Percentiles rank a stretch among this genome's conserved stretches.
These are phyloP conservation scores for Leishmania tropica DNA, from an alignment of 208 protist species.

Conservation along the genomic window DNA sequence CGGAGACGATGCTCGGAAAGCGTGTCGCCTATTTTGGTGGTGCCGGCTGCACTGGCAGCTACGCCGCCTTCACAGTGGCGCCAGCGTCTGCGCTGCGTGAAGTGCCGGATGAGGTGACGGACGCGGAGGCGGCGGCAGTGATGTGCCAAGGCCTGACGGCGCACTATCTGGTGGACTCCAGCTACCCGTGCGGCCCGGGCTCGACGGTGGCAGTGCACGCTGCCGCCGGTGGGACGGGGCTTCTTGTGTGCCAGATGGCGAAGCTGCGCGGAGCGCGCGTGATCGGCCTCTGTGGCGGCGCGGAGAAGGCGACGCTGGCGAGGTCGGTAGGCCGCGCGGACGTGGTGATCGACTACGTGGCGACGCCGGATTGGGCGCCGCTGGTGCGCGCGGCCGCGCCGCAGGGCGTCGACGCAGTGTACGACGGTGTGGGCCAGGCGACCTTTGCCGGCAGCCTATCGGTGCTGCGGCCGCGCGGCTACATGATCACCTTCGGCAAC, in stretches of 20 bases:
- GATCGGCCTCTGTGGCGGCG: conserved; percentile 82
- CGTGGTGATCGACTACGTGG: conserved; percentile 76
- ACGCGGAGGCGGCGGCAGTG: conserved; percentile 58
- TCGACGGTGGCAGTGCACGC: conserved; percentile 85
- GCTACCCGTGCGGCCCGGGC: conserved; percentile 45
- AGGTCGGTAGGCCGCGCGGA: conserved; percentile 50
- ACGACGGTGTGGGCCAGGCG: conserved; percentile 87
- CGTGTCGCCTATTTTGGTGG: conserved; percentile 74
- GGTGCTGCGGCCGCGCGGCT: conserved; percentile 74
- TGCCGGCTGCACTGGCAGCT: conserved; percentile 43
- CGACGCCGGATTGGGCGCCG: conserved; percentile 50
- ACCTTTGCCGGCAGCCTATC: conserved; percentile 80
- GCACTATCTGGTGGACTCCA: conserved; percentile 84
- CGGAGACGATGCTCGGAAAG: conserved; percentile 42
- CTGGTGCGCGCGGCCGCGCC: conserved; percentile 59
- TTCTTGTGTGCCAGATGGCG: conserved; percentile 90
- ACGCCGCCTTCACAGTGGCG: conserved; percentile 69
- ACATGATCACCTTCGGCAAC: conserved; percentile 92
- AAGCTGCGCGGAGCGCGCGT: conserved; percentile 90
- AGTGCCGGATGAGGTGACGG: conserved; percentile 57
- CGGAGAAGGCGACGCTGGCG: conserved; percentile 71
- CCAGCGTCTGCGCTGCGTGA: background rate
- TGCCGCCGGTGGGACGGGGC: conserved; percentile 86
- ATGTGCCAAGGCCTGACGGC: conserved; percentile 88
- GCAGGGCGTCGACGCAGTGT: conserved; percentile 72